Percentiles rank a stretch among this genome's conserved stretches.
Evolutionary conservation across 495 filamentous ascomycete species (phyloP).

Genomic region (Aspergillus ostianus): DNA sequence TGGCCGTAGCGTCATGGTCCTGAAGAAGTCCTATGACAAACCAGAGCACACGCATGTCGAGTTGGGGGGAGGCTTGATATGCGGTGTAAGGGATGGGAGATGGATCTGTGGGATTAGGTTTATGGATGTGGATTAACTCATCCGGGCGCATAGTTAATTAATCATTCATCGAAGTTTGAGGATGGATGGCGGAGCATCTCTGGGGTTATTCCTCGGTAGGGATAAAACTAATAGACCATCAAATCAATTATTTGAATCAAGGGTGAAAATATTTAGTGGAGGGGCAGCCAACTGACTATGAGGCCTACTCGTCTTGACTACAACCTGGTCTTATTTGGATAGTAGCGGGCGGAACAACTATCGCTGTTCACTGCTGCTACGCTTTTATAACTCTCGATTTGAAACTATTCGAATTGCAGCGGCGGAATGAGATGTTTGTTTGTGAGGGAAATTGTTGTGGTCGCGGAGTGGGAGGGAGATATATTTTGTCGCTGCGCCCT

Average conservation of each 20-base stretch:
- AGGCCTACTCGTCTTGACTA: no score
- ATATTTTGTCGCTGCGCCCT: no score
- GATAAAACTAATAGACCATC: background rate
- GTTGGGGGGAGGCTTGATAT: background rate
- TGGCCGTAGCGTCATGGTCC: slow-evolving; percentile 1
- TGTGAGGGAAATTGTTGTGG: no score
- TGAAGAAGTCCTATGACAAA: background rate
- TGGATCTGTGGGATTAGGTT: background rate
- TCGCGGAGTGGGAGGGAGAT: background rate
- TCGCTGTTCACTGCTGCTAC: no score
- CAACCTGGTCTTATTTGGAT: no score
- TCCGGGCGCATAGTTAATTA: background rate
- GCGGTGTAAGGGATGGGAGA: slow-evolving; percentile 7
- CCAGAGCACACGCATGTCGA: background rate
- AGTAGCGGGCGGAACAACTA: no score
- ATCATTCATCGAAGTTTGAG: background rate
- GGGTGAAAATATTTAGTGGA: background rate
- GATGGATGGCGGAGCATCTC: background rate
- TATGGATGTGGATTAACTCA: background rate
- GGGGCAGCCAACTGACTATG: background rate
- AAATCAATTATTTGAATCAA: background rate
- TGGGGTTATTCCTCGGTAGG: background rate
- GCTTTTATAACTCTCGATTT: no score
- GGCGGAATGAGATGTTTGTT: no score
- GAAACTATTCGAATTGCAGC: no score